Evolutionary conservation across 768 basidiomycete genomes (phyloP), one percentile per base, ranked within the genome.

Genomic region (Pholiota conissans): DNA sequence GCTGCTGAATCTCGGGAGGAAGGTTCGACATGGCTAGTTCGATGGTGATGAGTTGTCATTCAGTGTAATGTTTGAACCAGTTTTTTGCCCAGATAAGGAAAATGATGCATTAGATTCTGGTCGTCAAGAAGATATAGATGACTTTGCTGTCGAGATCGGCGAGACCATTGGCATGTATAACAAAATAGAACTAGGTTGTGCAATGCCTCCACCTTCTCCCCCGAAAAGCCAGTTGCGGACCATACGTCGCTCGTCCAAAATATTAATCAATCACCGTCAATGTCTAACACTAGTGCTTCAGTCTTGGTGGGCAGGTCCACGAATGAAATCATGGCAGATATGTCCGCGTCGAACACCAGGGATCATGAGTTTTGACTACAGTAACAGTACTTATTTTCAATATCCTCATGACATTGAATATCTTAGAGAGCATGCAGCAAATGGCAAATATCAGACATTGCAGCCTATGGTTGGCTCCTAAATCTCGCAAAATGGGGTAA

Each of bases 391-490:
- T 5, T 20, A 22, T 45, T 13, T 45, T 45, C n/a, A 39, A 16
- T 16, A 18, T 39, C 37, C 37, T 39, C n/a, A 7, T 39, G n/a
- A n/a, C n/a, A 32, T 32, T 10, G 42, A 45, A 9, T 45, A 22
- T 45, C 42, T 45, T 45, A 45, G 22, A 45, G 22, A 20, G 9
- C 58, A 60, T 35, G 30, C 46, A 30, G 28, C 30, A 27, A 54
- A 60, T 35, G 59, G 59, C 13, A 51, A 29, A 14, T n/a, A 14
- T 34, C 48, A 49, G 10, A 57, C 58, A 11, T 55, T 57, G 22
- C 60, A 61, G 10, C 60, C 65, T 11, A 59, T 64, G 28, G 45
- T 69, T 18, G 68, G 63, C 26, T n/a, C 27, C 14, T 62, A 65
- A 34, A 56, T 71, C 16, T 49, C 64, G 5, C 63, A 65, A 52